Evolutionary conservation across 148 eudicot genomes (phyloP), one percentile per base, ranked within the genome.

Genomic region (Salicornia ramosissima): DNA sequence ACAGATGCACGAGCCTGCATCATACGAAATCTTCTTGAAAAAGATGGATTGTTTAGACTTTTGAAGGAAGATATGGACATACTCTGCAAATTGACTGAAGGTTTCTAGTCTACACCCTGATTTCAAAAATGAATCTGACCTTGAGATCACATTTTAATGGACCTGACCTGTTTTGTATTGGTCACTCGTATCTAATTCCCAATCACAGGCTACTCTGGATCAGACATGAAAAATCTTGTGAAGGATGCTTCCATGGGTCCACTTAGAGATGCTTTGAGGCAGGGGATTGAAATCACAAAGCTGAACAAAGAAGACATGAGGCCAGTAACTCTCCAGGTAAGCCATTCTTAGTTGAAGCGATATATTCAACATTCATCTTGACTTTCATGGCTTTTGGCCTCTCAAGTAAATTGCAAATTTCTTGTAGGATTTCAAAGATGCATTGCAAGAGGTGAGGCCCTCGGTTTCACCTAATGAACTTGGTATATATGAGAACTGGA

Each of bases 241-340:
- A 95, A 95, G 74, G 99, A 95, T 80, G 97, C 99, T 64, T 89
- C 99, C 49, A 95, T 91, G 99, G 99, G 99, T 65, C 99, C 99
- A 39, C 81, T 91, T 29, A 91, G 99, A 77, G 99, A 91, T 69
- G 97, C 97, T 74, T 74, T 95, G 64, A 84, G 80, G 77, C 88
- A 83, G 80, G 99, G 97, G 25, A 74, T 76, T 43, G 91, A 89
- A 75, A 91, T 95, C 56, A 81, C 91, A 45, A 82, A 79, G 73
- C 88, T 95, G 74, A 81, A 87, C 70, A 91, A 87, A 68, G 99
- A 95, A 78, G 99, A 91, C 64, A 91, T 95, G 99, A 86, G 99
- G 74, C 84, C 97, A 26, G 91, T 95, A 63, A 83, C 86, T 61
- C 72, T 89, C 55, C 82, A 84, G 91, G 99, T 91, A 75, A 52